Conservation (phyloP, 768 basidiomycete genomes). For the Lactarius psammicola region DNA sequence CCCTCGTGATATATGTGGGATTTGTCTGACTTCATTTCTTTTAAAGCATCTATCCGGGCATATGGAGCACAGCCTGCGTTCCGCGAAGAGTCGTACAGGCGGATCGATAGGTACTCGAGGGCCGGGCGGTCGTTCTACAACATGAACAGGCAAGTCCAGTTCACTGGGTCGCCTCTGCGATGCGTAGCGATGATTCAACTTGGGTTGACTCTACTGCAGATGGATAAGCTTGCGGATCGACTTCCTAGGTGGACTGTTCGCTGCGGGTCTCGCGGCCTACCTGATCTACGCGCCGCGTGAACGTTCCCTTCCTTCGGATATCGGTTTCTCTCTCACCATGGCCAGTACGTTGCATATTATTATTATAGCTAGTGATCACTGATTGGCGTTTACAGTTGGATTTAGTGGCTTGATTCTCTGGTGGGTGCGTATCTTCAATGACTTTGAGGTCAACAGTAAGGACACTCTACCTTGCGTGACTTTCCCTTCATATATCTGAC, state of each 20-base stretch:
- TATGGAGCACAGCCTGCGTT: slow-evolving; percentile 51
- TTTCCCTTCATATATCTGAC: not conserved
- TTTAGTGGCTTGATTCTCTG: slow-evolving; percentile 57
- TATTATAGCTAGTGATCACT: not conserved
- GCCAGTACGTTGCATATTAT: slow-evolving; percentile 36
- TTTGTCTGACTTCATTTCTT: not conserved
- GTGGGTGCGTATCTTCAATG: slow-evolving; percentile 45
- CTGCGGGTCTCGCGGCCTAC: slow-evolving; percentile 49
- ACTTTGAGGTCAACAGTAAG: slow-evolving; percentile 46
- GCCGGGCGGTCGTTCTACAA: slow-evolving; percentile 46
- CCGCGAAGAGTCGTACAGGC: slow-evolving; percentile 42
- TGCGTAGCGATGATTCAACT: not conserved
- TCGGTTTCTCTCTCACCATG: slow-evolving; percentile 43
- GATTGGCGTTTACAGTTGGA: slow-evolving; percentile 37
- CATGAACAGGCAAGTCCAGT: slow-evolving; percentile 41
- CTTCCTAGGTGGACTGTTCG: slow-evolving; percentile 50
- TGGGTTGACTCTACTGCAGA: slow-evolving; percentile 29
- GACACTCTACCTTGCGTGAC: not conserved
- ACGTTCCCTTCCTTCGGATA: slow-evolving; percentile 39
- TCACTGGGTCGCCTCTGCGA: not conserved
- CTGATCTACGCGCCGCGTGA: slow-evolving; percentile 47
- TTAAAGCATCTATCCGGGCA: slow-evolving; percentile 49
- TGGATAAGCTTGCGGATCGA: slow-evolving; percentile 59
- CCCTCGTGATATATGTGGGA: too few relatives aligned
- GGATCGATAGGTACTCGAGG: slow-evolving; percentile 49